Base-by-base conservation (phyloP, 768 basidiomycete genomes). In the Leucosporidium scottii region DNA sequence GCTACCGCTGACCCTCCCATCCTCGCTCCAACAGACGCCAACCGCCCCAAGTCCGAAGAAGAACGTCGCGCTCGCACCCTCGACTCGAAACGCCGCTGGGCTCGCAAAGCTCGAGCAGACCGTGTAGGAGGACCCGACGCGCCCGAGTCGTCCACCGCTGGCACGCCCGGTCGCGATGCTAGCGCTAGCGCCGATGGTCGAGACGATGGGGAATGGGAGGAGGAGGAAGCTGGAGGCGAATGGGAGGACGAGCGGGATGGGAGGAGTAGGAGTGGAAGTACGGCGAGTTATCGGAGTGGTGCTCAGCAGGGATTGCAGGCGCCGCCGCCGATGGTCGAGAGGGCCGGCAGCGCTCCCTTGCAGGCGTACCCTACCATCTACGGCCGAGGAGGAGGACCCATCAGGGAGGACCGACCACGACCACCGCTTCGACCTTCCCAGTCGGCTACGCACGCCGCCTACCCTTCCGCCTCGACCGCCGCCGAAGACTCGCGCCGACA, bases 41-140 rank as follows among this genome's bases (percentile, higher is more conserved):
- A 79, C 60, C 72, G 79, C 27, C 80, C 80, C 0, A 78, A 77
- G 20, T 75, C 74, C 20, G 75, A 74, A 23, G 72, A 74, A 39
- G 80, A 80, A 59, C 78, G 77, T 30, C 75, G 76, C 34, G 75
- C 77, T 48, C 59, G 79, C 17, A 78, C 72, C 25, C 71, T 79
- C 49, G 76, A 76, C 62, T 66, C 68, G 47, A 81, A 81, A 67
- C 71, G 79, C 21, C 73, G 77, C 1, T 81, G 80, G 80, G 79
- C 79, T 7, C 73, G 74, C 31, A 79, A 78, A 69, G 76, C 78
- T 56, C 73, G 80, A 23, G 70, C 70, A 30, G 72, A 71, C 8
- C 44, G 60, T 36, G n/a, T 28, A 21, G 31, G 59, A 28, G 27
- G 28, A n/a, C 30, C 28, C 25, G 60, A 59, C 20, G 31, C 5